Percentiles rank a stretch among this genome's conserved stretches.
These are phyloP conservation scores for Neurospora pannonica DNA, from an alignment of 495 filamentous ascomycete genomes.

Conservation along the genomic window DNA sequence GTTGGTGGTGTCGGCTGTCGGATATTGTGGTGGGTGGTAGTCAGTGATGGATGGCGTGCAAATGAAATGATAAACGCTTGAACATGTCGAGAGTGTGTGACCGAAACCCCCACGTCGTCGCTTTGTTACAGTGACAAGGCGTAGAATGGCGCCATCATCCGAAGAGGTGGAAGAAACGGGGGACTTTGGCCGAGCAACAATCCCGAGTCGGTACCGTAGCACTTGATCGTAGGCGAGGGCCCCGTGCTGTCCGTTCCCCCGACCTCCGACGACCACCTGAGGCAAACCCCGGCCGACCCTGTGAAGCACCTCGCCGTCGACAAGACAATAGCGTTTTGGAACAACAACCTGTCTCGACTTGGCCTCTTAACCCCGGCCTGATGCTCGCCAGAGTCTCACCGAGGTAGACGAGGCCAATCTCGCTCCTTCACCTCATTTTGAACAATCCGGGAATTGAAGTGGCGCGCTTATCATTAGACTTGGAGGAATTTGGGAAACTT, in stretches of 20 bases:
- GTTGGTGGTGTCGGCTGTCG: neutral
- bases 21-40: neutral
- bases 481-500: neutral
- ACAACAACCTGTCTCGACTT: neutral
- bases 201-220: neutral
- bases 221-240: neutral
- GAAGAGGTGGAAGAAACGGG: neutral
- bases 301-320: neutral
- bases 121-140: neutral
- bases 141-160: neutral
- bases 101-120: neutral
- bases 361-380: neutral
- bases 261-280: neutral
- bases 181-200: neutral
- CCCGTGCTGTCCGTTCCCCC: neutral
- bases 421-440: neutral
- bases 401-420: neutral
- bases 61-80: neutral
- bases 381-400: neutral
- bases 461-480: neutral
- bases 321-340: neutral
- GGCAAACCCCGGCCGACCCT: neutral
- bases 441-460: neutral
- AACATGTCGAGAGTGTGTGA: neutral
- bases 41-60: neutral